These are phyloP conservation scores for Epithele typhae DNA, from an alignment of 768 basidiomycete species.

Conservation along the genomic window DNA sequence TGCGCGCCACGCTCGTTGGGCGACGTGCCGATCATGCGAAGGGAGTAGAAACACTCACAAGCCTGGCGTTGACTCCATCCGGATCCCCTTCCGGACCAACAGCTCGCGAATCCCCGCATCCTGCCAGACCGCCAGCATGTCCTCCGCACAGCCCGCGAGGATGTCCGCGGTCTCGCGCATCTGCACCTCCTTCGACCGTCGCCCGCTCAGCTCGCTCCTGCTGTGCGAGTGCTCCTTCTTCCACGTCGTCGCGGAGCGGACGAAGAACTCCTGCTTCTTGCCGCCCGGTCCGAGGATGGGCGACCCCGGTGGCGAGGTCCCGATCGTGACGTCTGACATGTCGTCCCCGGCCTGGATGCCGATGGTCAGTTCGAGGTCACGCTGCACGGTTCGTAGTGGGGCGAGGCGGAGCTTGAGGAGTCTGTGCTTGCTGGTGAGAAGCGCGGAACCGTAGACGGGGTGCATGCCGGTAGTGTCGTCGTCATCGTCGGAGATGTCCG, in stretches of 20 bases:
- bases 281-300: slow-evolving; percentile 2
- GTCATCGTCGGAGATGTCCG: slow-evolving; percentile 14
- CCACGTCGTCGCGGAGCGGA: slow-evolving; percentile 27
- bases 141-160: slow-evolving; percentile 56
- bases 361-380: slow-evolving; percentile 53
- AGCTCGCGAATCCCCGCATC: slow-evolving; percentile 61
- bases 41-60: slow-evolving; percentile 50
- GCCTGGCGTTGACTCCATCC: slow-evolving; percentile 67
- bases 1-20: slow-evolving; percentile 26
- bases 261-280: slow-evolving; percentile 25
- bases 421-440: slow-evolving; percentile 59
- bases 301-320: slow-evolving; percentile 7
- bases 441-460: slow-evolving; percentile 1
- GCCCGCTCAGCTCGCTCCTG: slow-evolving; percentile 5
- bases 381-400: slow-evolving; percentile 53
- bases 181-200: slow-evolving; percentile 10
- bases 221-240: slow-evolving; percentile 15
- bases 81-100: slow-evolving; percentile 42
- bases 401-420: slow-evolving; percentile 53
- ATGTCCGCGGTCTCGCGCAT: slow-evolving; percentile 57
- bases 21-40: not conserved
- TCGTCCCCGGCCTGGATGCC: slow-evolving; percentile 54
- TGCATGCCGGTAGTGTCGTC: not conserved
- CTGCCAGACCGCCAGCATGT: slow-evolving; percentile 67
- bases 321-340: slow-evolving; percentile 5